Evolutionary conservation across 805 yeast species (phyloP).

Genomic region (Myxozyma mucilagina): DNA sequence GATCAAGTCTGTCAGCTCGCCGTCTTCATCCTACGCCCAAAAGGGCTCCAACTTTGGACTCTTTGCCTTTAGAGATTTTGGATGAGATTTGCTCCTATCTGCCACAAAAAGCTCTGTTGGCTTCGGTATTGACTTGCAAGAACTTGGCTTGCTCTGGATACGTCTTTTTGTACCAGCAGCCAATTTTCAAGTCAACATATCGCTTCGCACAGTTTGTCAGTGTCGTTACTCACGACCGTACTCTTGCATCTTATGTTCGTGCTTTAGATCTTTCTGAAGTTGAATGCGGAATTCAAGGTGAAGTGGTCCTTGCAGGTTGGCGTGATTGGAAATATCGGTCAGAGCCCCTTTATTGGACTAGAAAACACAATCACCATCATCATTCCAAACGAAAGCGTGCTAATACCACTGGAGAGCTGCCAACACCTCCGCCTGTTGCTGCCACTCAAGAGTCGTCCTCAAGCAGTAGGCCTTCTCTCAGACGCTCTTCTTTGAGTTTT

Average conservation of each 20-base stretch:
- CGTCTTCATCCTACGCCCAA: conserved; percentile 4
- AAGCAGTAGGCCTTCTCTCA: background rate
- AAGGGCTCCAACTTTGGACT: conserved; percentile 25
- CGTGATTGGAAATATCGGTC: conserved; percentile 83
- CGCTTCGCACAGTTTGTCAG: conserved; percentile 79
- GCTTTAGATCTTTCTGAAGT: conserved; percentile 58
- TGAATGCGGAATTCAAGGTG: conserved; percentile 29
- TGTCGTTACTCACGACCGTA: conserved; percentile 56
- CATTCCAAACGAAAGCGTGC: conserved; percentile 25
- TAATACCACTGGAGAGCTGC: background rate
- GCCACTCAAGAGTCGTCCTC: background rate
- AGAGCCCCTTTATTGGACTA: conserved; percentile 50
- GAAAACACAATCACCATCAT: conserved; percentile 30
- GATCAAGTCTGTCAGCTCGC: conserved; percentile 22
- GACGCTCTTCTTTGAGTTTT: conserved; percentile 3
- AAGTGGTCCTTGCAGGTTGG: conserved; percentile 67
- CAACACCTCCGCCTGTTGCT: background rate
- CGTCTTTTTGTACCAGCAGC: conserved; percentile 50
- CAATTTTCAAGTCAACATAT: conserved; percentile 67
- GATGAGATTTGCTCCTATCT: conserved; percentile 33
- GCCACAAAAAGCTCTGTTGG: conserved; percentile 48
- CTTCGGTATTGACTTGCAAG: conserved; percentile 46
- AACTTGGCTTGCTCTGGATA: conserved; percentile 25
- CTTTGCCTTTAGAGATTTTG: conserved; percentile 37
- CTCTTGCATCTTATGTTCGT: conserved; percentile 58